phyloP scores from a whole-genome alignment of 2,329 filamentous ascomycete genomes.

The Colletotrichum costaricense region DNA sequence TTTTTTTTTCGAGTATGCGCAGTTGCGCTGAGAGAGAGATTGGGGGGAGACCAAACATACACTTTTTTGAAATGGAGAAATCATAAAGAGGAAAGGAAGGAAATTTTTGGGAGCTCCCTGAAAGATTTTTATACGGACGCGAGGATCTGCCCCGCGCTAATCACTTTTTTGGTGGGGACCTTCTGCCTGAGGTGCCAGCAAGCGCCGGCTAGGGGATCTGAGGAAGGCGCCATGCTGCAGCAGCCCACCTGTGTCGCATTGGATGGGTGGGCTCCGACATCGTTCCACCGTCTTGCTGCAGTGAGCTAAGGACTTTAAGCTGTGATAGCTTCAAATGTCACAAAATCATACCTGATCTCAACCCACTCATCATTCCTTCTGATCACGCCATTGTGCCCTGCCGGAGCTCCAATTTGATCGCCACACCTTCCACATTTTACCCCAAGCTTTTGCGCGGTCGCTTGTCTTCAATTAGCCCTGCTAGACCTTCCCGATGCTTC shows the following conservation, averaged over 20 bases:
- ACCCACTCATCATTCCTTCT: neutral
- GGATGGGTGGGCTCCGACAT: neutral
- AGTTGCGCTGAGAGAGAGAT: conserved; percentile 19
- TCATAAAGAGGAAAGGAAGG: conserved; percentile 74
- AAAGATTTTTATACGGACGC: conserved; percentile 50
- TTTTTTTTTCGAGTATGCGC: neutral
- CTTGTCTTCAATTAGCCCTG: neutral
- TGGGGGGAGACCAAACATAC: conserved; percentile 67
- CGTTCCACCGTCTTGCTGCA: neutral
- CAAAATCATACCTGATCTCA: neutral
- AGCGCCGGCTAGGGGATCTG: neutral
- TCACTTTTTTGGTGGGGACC: conserved; percentile 42
- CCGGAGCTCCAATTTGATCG: neutral
- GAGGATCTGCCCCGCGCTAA: conserved; percentile 35
- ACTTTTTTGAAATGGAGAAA: conserved; percentile 99
- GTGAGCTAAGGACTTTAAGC: conserved; percentile 10
- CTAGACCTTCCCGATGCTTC: conserved; percentile 27
- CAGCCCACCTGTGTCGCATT: neutral
- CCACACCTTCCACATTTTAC: neutral
- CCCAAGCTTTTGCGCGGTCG: no score
- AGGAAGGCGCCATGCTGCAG: conserved; percentile 4
- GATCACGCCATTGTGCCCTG: conserved; percentile 1
- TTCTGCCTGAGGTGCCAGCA: conserved; percentile 34
- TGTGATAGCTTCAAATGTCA: conserved; percentile 31
- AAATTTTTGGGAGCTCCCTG: conserved; percentile 47